Evolutionary conservation across 768 basidiomycete genomes (phyloP).

Genomic region (Mycena indigotica): DNA sequence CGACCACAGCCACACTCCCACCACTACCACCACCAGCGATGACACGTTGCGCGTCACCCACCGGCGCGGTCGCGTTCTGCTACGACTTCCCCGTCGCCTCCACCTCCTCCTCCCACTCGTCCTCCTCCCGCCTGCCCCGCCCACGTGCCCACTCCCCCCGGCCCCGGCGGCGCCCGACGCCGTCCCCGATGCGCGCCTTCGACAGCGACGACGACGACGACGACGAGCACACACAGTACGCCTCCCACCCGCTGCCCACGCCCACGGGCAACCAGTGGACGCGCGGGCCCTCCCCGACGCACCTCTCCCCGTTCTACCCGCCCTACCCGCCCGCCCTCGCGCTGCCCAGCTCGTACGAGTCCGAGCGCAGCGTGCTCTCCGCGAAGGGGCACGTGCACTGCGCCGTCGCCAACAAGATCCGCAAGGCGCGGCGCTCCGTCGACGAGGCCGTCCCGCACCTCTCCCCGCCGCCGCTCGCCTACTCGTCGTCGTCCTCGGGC

Average conservation of each 20-base stretch:
- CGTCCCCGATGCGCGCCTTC: neutral
- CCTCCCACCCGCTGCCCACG: conserved; percentile 5
- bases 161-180: neutral
- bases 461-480: neutral
- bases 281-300: neutral
- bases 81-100: conserved; percentile 21
- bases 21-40: neutral
- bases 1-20: too few species aligned
- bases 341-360: neutral
- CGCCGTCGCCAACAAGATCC: conserved; percentile 8
- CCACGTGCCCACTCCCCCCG: neutral
- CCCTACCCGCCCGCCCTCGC: neutral
- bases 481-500: neutral
- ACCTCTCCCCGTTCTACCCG: neutral
- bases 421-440: conserved; percentile 15
- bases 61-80: conserved; percentile 16
- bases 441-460: neutral
- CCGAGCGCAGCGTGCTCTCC: neutral
- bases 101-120: neutral
- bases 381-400: neutral
- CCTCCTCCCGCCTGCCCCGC: neutral
- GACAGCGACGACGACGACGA: conserved; percentile 7
- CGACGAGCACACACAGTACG: neutral
- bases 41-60: conserved; percentile 14
- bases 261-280: conserved; percentile 21